Conservation (phyloP, 2,329 filamentous ascomycete species). For the Huntiella bhutanensis region DNA sequence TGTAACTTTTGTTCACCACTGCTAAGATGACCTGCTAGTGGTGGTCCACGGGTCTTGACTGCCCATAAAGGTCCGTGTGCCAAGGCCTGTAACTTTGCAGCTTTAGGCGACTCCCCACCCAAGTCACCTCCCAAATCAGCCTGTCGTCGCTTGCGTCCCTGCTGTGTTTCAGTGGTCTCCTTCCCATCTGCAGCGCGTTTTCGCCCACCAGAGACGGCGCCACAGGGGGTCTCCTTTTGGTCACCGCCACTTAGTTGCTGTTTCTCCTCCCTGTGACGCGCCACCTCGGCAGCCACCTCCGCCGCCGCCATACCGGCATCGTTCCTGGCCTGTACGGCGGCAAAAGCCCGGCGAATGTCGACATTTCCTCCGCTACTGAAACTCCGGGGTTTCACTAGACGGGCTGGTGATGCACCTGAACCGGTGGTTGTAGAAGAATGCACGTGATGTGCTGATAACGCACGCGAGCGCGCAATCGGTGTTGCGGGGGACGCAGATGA, state of each 20-base stretch:
- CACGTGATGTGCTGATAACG: neutral
- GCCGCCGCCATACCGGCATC: neutral
- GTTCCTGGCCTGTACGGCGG: neutral
- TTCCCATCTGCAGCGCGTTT: too few relatives aligned
- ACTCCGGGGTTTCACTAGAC: conserved; percentile 2
- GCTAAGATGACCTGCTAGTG: neutral
- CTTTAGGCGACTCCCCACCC: too few relatives aligned
- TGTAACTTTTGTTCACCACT: neutral
- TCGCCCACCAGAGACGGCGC: too few relatives aligned
- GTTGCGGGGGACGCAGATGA: neutral
- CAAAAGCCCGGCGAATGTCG: conserved; percentile 11
- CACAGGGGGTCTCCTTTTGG: too few relatives aligned
- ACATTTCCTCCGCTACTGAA: conserved; percentile 7
- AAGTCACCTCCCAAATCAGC: too few relatives aligned
- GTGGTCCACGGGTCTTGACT: neutral
- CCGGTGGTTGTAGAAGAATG: neutral
- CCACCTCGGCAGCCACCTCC: neutral
- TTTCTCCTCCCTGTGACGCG: neutral
- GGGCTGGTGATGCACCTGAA: neutral
- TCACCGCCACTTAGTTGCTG: neutral
- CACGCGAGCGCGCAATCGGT: conserved; percentile 7
- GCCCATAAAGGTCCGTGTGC: too few relatives aligned
- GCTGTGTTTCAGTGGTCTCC: too few relatives aligned
- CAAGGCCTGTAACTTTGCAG: too few relatives aligned
- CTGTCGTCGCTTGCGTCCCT: too few relatives aligned